Evolutionary conservation across 1,139 yeast genomes (phyloP), one percentile per base, ranked within the genome.

Genomic region (Geotrichum phurueaensis): DNA sequence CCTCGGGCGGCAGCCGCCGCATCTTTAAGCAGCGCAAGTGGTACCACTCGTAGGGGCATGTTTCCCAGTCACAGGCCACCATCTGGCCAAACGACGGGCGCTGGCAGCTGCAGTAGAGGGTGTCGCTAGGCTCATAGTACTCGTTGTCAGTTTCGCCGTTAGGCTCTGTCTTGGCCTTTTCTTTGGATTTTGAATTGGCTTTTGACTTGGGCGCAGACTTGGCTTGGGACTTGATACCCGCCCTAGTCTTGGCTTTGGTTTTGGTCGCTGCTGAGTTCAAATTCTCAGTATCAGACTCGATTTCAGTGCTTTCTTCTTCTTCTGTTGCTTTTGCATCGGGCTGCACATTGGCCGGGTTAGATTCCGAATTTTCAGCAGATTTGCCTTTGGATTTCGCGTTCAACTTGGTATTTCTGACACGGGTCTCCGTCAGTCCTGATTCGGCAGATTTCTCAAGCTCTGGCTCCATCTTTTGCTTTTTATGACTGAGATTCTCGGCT

Each of bases 71-170:
- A 36, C 61, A 58, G 6, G 54, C 61, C 25, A 58, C 36, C 61
- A 58, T 58, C 29, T 48, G 57, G 7, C 58, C 58, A 48, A 51
- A 49, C 6, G 61, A 58, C 6, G 15, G 27, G 20, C 50, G 52
- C 50, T 47, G 48, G 56, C 61, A 58, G 12, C 39, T 22, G 52
- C 61, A 58, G 33, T 58, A 58, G 10, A 58, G 56, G 23, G n/a
- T 43, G 5, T 20, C 51, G 20, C 51, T 52, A 4, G 27, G n/a
- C 5, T 33, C 53, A n/a, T 36, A 47, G 18, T 1, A 22, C 23
- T 18, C 52, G 3, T n/a, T 15, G 48, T 47, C 22, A 10, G 49
- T 31, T 25, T 27, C 4, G 27, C n/a, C 39, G 23, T 25, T 27
- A 39, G 27, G 18, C 12, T 18, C 20, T 27, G 51, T 3, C 29